Evolutionary conservation across 1,284 basidiomycete genomes (phyloP).

Genomic region (Ganoderma boninense): DNA sequence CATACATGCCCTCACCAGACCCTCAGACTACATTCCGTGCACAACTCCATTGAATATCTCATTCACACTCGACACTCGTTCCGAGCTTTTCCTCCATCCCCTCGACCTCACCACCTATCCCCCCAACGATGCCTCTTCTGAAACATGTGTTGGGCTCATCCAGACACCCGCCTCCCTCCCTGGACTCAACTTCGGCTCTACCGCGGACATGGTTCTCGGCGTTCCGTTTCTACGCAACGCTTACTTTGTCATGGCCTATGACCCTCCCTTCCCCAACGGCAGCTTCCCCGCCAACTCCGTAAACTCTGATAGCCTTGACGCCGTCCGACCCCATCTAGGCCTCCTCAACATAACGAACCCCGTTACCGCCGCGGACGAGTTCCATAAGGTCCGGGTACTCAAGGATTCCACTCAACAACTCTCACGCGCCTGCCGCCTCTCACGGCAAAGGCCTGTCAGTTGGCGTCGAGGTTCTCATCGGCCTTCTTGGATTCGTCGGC

Average conservation of each 20-base stretch:
- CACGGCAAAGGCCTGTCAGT: slow-evolving; percentile 53
- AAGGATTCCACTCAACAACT: slow-evolving; percentile 57
- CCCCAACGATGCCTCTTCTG: slow-evolving; percentile 46
- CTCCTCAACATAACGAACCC: slow-evolving; percentile 68
- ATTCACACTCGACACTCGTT: slow-evolving; percentile 64
- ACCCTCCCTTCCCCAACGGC: slow-evolving; percentile 53
- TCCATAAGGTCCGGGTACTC: slow-evolving; percentile 69
- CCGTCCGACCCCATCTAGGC: slow-evolving; percentile 59
- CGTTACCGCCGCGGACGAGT: slow-evolving; percentile 65
- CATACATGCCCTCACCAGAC: slow-evolving; percentile 5
- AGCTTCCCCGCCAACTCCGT: slow-evolving; percentile 46
- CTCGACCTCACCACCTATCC: slow-evolving; percentile 66
- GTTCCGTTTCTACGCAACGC: slow-evolving; percentile 78
- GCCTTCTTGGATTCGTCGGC: slow-evolving; percentile 61
- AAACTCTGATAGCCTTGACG: slow-evolving; percentile 25
- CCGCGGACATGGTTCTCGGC: slow-evolving; percentile 71
- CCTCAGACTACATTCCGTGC: slow-evolving; percentile 75
- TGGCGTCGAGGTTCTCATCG: slow-evolving; percentile 68
- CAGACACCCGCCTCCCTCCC: slow-evolving; percentile 51
- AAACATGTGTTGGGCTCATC: slow-evolving; percentile 69
- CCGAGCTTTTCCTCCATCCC: slow-evolving; percentile 69
- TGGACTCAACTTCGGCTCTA: slow-evolving; percentile 42
- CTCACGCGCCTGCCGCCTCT: slow-evolving; percentile 17
- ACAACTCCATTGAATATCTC: slow-evolving; percentile 73
- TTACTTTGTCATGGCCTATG: slow-evolving; percentile 77